Base-by-base conservation (phyloP, 352 stramenopile genomes). In the Pythium vanterpoolii region DNA sequence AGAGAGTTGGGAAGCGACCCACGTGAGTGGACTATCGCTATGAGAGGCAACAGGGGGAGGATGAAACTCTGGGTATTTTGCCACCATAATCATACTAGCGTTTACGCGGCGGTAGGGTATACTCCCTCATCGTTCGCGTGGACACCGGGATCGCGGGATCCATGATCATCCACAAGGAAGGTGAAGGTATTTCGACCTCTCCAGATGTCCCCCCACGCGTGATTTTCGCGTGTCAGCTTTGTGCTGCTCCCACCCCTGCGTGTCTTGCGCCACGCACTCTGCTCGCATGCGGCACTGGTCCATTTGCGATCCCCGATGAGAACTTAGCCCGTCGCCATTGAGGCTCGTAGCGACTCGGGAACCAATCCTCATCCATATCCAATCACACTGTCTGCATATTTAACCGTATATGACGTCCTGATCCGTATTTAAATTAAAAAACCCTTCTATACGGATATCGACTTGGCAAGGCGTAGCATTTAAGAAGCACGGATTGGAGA, bases 111-210 rank as follows among this genome's bases (percentile, higher is more conserved):
- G 34, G 34, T 16, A 18, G 34, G 34, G 14, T 42, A 13, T 42
- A 7, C 18, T n/a, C 34, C 36, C 52, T 47, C 39, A 42, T n/a
- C 46, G 18, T 19, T n/a, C 9, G 7, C 21, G 62, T 26, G 64
- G 77, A 79, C 79, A 85, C 77, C 77, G 79, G 77, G 79, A 81
- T 90, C 77, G 38, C 70, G 79, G 79, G 79, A 90, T 81, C 76
- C 77, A 86, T 87, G 79, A 90, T 89, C 75, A 72, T 72, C 71
- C 66, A 74, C 62, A 85, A 87, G 79, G 77, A 78, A 77, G 77
- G 55, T 67, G 77, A 89, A 87, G 77, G 79, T 89, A 87, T 79
- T 74, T 46, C 42, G 59, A 50, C 61, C 65, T 69, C 69, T 26
- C 33, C 23, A 34, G 34, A 38, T 10, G 31, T 33, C 39, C 5